phyloP scores from a whole-genome alignment of 345 rosid genomes.

The Erucastrum elatum region DNA sequence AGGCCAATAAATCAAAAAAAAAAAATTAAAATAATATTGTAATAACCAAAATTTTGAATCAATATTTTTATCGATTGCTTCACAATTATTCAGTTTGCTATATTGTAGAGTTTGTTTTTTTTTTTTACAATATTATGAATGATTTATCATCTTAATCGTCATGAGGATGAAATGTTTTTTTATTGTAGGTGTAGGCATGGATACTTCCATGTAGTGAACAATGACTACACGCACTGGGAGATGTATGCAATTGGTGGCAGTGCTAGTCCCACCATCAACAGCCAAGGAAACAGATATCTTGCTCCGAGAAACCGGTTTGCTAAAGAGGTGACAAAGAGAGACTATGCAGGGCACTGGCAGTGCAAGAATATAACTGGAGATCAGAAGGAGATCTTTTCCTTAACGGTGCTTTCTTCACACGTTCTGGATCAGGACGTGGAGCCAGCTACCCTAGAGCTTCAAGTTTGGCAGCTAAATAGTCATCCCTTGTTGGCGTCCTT shows the following conservation, averaged over 20 bases:
- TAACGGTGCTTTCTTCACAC: conserved; percentile 62
- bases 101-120: no score
- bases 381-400: conserved; percentile 58
- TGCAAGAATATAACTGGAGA: conserved; percentile 68
- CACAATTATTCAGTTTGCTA: no score
- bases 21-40: no score
- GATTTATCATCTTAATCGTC: no score
- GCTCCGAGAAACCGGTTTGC: conserved; percentile 81
- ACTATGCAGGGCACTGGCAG: conserved; percentile 29
- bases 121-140: no score
- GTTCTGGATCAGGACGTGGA: conserved; percentile 52
- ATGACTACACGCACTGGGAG: conserved; percentile 98
- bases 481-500: conserved; percentile 51
- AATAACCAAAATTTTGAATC: no score
- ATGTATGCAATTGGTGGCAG: conserved; percentile 99
- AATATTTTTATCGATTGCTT: no score
- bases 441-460: conserved; percentile 67
- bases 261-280: conserved; percentile 94
- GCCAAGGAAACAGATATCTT: conserved; percentile 92
- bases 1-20: neutral
- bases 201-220: conserved; percentile 98
- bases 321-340: conserved; percentile 69
- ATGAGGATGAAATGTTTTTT: neutral
- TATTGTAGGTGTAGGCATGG: conserved; percentile 88
- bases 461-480: conserved; percentile 62